phyloP scores from a whole-genome alignment of 768 basidiomycete genomes.

The Cyathus striatus region DNA sequence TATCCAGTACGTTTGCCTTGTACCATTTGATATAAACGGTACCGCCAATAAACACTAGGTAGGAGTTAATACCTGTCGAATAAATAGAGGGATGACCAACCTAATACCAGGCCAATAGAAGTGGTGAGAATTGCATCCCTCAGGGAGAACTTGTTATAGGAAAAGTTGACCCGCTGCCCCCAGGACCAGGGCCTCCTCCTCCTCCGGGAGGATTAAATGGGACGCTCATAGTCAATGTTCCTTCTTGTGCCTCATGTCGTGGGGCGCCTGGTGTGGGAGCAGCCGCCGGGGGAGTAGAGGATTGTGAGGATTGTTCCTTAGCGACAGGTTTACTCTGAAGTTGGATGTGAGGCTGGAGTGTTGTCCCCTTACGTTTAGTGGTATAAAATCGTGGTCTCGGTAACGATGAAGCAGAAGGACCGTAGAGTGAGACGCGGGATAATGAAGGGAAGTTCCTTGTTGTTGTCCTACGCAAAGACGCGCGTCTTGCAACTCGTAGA shows the following conservation, averaged over 20 bases:
- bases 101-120: constrained; percentile 55
- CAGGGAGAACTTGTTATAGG: constrained; percentile 33
- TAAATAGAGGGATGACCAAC: constrained; percentile 23
- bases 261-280: constrained; percentile 12
- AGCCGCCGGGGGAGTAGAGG: constrained; percentile 1
- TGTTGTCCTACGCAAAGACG: constrained; percentile 2
- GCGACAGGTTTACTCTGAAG: constrained; percentile 6
- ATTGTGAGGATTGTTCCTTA: constrained; percentile 5
- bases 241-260: constrained; percentile 38
- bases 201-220: constrained; percentile 41
- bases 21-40: constrained; percentile 74
- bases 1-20: constrained; percentile 74
- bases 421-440: neutral
- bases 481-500: too few species aligned
- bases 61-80: constrained; percentile 3
- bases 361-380: too few species aligned
- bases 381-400: too few species aligned
- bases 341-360: too few species aligned
- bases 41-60: constrained; percentile 63
- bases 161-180: constrained; percentile 23
- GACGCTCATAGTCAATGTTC: constrained; percentile 26
- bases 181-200: constrained; percentile 23
- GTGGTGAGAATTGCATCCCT: constrained; percentile 56
- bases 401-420: too few species aligned
- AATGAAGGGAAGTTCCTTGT: neutral